phyloP scores from a whole-genome alignment of 2,329 filamentous ascomycete genomes.

The Colletotrichum spaethianum region DNA sequence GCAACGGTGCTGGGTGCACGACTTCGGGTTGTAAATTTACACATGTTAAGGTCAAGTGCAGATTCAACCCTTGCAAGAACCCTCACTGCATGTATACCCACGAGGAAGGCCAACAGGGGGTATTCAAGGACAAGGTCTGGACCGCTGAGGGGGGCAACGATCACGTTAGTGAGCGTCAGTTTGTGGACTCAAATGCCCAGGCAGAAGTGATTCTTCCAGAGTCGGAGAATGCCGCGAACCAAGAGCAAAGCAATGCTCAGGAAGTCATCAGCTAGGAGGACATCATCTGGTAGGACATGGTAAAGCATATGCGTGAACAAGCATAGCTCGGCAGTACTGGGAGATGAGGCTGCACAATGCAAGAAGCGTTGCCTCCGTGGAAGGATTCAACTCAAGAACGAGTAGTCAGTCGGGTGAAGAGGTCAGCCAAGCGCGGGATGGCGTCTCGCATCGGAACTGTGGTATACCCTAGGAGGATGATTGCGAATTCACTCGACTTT shows the following conservation, averaged over 20 bases:
- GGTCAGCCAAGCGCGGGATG: slow-evolving; percentile 1
- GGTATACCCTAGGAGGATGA: slow-evolving; percentile 11
- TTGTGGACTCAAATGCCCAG: slow-evolving; percentile 78
- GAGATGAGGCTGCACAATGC: not conserved
- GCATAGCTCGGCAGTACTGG: not conserved
- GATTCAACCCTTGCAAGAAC: slow-evolving; percentile 92
- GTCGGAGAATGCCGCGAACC: slow-evolving; percentile 52
- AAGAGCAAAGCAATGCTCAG: slow-evolving; percentile 56
- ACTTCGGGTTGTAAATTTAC: slow-evolving; percentile 89
- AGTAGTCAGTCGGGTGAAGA: not conserved
- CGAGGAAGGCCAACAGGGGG: slow-evolving; percentile 88
- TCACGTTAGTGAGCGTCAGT: slow-evolving; percentile 91
- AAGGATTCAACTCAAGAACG: not conserved
- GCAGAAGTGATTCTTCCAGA: slow-evolving; percentile 82
- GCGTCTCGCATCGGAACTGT: slow-evolving; percentile 10
- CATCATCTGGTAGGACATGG: not conserved
- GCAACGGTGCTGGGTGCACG: slow-evolving; percentile 91
- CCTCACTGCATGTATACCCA: slow-evolving; percentile 91
- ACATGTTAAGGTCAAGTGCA: slow-evolving; percentile 88
- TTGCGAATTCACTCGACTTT: not conserved
- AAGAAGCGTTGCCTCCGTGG: slow-evolving; percentile 15
- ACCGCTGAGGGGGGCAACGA: slow-evolving; percentile 72
- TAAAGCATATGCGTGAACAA: not conserved
- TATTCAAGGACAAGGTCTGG: slow-evolving; percentile 93
- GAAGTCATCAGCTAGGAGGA: slow-evolving; percentile 52